These are phyloP conservation scores for Sugiyamaella paludigena DNA, from an alignment of 1,139 yeast genomes.

Conservation along the genomic window DNA sequence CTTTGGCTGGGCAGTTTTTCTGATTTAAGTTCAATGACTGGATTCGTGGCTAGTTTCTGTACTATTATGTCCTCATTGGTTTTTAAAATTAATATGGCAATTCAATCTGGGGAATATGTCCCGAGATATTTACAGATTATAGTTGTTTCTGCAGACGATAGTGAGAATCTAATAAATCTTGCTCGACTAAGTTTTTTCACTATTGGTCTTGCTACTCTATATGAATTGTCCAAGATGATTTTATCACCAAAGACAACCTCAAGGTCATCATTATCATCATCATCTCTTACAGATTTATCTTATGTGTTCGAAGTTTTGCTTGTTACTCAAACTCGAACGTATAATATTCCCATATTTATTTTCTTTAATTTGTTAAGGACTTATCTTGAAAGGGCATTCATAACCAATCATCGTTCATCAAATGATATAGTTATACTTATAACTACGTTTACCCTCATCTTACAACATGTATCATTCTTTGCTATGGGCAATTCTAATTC, in stretches of 20 bases:
- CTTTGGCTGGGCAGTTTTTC: slow-evolving; percentile 31
- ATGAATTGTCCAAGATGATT: slow-evolving; percentile 28
- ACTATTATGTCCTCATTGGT: slow-evolving; percentile 45
- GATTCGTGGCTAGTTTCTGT: slow-evolving; percentile 46
- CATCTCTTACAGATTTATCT: slow-evolving; percentile 45
- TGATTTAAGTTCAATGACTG: slow-evolving; percentile 30
- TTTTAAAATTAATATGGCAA: slow-evolving; percentile 59
- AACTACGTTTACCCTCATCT: slow-evolving; percentile 34
- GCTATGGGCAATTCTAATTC: slow-evolving; percentile 91
- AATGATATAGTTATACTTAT: slow-evolving; percentile 27
- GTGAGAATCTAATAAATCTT: slow-evolving; percentile 27
- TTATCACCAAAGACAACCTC: slow-evolving; percentile 15
- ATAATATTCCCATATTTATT: slow-evolving; percentile 68
- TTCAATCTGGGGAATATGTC: slow-evolving; percentile 51
- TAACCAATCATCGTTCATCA: slow-evolving; percentile 21
- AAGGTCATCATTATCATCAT: slow-evolving; percentile 10
- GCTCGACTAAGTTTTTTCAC: slow-evolving; percentile 36
- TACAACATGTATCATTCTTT: slow-evolving; percentile 79
- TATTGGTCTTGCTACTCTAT: slow-evolving; percentile 29
- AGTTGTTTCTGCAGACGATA: slow-evolving; percentile 22
- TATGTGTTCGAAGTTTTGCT: slow-evolving; percentile 53
- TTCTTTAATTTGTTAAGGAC: slow-evolving; percentile 42
- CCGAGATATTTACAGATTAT: slow-evolving; percentile 44
- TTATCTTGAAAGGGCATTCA: slow-evolving; percentile 23
- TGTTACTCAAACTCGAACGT: slow-evolving; percentile 65